phyloP scores from a whole-genome alignment of 2,329 filamentous ascomycete species.

The Talaromyces pinophilus region DNA sequence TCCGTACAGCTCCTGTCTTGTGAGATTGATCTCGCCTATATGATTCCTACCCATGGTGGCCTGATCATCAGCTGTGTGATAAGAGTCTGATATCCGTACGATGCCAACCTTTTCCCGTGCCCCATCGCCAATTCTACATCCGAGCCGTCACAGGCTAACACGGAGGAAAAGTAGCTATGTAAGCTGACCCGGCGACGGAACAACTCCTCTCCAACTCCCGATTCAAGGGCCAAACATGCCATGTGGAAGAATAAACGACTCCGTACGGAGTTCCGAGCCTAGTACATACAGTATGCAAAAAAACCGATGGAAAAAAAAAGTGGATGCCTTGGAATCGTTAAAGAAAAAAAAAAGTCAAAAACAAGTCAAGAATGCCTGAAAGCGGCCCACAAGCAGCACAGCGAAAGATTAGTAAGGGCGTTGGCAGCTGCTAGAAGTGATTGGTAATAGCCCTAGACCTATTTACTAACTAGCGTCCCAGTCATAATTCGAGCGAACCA shows the following conservation, averaged over 20 bases:
- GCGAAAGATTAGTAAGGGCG: neutral
- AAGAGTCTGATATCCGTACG: neutral
- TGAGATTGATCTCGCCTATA: neutral
- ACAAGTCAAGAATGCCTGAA: slow-evolving; percentile 9
- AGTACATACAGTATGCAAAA: neutral
- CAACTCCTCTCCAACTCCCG: neutral
- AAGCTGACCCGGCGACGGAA: neutral
- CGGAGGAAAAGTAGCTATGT: neutral
- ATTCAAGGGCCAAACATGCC: neutral
- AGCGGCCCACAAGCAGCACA: neutral
- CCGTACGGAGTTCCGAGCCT: neutral
- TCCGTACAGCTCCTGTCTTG: neutral
- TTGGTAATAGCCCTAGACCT: slow-evolving; percentile 1
- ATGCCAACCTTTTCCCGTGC: neutral
- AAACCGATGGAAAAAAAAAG: neutral
- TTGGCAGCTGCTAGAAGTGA: neutral
- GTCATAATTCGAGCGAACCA: neutral
- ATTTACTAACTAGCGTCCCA: slow-evolving; percentile 1
- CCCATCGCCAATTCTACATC: neutral
- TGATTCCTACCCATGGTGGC: neutral
- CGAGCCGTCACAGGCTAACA: neutral
- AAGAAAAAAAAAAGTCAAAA: neutral
- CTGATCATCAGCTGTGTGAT: neutral
- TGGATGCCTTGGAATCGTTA: neutral
- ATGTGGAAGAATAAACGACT: slow-evolving; percentile 6